Conservation (phyloP, 208 protist genomes). For the Acanthamoeba healyi region DNA sequence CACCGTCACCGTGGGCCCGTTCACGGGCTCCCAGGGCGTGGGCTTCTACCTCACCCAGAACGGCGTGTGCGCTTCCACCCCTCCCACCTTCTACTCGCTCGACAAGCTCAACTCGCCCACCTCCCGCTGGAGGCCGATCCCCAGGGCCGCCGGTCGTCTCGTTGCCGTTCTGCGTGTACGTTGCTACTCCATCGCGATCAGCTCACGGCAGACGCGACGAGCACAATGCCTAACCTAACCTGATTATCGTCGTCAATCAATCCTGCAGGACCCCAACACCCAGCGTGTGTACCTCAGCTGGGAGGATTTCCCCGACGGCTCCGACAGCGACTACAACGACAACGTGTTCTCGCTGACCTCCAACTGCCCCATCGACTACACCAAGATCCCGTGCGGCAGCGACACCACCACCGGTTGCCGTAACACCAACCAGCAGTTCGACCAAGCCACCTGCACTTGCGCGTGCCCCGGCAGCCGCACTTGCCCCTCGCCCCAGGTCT, state of each 20-base stretch:
- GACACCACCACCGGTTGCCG: neutral
- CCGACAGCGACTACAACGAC: conserved; percentile 74
- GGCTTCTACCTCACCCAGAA: conserved; percentile 57
- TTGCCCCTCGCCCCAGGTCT: neutral
- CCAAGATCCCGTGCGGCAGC: neutral
- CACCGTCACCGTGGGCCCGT: neutral
- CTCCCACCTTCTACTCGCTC: neutral
- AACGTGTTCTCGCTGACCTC: conserved; percentile 47
- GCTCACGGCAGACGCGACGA: neutral
- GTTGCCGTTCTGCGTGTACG: conserved; percentile 45
- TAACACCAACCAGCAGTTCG: neutral
- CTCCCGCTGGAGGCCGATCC: neutral
- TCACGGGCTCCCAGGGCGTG: neutral
- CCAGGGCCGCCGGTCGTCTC: neutral
- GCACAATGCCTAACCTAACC: neutral
- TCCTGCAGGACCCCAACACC: conserved; percentile 47
- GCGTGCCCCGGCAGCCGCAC: neutral
- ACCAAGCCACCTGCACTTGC: neutral
- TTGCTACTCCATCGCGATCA: neutral
- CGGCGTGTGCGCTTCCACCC: neutral
- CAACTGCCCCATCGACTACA: conserved; percentile 35
- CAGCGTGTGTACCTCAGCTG: neutral
- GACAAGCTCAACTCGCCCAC: neutral
- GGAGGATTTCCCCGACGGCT: conserved; percentile 24
- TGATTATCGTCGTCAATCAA: neutral